phyloP scores from a whole-genome alignment of 2,329 filamentous ascomycete species.

The Colletotrichum musae region DNA sequence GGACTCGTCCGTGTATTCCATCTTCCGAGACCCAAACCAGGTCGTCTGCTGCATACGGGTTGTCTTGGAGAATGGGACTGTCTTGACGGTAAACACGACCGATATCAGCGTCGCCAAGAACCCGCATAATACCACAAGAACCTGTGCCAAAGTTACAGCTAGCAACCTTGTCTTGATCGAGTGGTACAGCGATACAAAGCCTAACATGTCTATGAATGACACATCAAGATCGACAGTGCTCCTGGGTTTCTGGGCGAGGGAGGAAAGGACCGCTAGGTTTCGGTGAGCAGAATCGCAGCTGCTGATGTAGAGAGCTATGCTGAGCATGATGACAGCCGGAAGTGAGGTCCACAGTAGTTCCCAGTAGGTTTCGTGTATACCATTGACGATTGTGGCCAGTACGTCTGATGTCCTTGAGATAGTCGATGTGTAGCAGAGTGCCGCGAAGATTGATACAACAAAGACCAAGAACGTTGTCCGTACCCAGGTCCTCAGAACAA shows the following conservation, averaged over 20 bases:
- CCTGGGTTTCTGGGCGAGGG: background rate
- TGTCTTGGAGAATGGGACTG: background rate
- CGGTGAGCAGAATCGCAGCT: conserved; percentile 5
- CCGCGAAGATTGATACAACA: background rate
- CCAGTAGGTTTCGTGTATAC: background rate
- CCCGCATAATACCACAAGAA: background rate
- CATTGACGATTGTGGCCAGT: background rate
- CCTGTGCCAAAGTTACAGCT: background rate
- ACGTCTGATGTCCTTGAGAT: background rate
- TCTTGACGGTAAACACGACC: background rate
- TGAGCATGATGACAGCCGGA: conserved; percentile 2
- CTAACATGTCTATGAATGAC: conserved; percentile 1
- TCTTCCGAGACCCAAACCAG: background rate
- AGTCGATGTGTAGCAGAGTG: background rate
- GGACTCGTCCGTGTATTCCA: background rate
- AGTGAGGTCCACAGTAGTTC: conserved; percentile 7
- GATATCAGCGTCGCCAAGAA: conserved; percentile 2
- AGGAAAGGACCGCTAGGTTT: background rate
- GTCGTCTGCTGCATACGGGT: background rate
- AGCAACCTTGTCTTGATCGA: background rate
- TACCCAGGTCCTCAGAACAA: background rate
- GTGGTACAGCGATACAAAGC: background rate
- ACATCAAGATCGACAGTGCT: background rate
- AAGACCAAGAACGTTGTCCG: background rate
- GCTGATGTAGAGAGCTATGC: background rate